Conservation (phyloP, 805 yeast genomes). For the Teunomyces atbi region DNA sequence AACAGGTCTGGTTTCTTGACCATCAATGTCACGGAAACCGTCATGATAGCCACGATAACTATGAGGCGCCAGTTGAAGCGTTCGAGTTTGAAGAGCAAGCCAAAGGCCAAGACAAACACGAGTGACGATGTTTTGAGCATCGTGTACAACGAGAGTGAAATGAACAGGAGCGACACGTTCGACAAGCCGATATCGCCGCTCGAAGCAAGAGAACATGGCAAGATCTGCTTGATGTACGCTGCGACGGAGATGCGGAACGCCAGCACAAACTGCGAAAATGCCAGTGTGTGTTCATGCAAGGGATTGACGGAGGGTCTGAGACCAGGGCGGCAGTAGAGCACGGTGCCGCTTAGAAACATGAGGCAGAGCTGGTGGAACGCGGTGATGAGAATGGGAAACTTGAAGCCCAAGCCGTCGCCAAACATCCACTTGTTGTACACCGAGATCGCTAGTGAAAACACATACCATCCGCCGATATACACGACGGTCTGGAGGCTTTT, state of each 20-base stretch:
- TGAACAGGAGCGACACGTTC: constrained; percentile 75
- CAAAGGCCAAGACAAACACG: constrained; percentile 85
- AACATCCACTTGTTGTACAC: constrained; percentile 98
- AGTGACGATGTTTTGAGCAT: constrained; percentile 89
- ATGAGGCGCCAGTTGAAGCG: constrained; percentile 64
- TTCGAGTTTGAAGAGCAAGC: constrained; percentile 79
- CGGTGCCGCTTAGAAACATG: constrained; percentile 48
- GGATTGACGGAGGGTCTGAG: constrained; percentile 40
- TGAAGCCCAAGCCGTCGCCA: constrained; percentile 69
- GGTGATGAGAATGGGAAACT: constrained; percentile 83
- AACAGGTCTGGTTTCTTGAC: constrained; percentile 42
- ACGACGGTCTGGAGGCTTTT: constrained; percentile 18
- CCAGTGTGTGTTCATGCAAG: not conserved
- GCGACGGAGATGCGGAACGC: constrained; percentile 20
- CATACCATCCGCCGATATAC: constrained; percentile 62
- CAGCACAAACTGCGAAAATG: constrained; percentile 14
- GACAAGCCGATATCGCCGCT: constrained; percentile 95
- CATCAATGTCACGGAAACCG: constrained; percentile 85
- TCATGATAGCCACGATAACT: constrained; percentile 74
- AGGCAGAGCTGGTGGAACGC: constrained; percentile 79
- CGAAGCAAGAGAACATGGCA: constrained; percentile 85
- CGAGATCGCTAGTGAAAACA: constrained; percentile 66
- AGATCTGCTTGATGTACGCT: constrained; percentile 49
- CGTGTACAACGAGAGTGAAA: constrained; percentile 82
- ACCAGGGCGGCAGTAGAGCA: constrained; percentile 46